Evolutionary conservation across 2,329 filamentous ascomycete species (phyloP), one percentile per base, ranked within the genome.

Genomic region (Cryphonectria parasitica): DNA sequence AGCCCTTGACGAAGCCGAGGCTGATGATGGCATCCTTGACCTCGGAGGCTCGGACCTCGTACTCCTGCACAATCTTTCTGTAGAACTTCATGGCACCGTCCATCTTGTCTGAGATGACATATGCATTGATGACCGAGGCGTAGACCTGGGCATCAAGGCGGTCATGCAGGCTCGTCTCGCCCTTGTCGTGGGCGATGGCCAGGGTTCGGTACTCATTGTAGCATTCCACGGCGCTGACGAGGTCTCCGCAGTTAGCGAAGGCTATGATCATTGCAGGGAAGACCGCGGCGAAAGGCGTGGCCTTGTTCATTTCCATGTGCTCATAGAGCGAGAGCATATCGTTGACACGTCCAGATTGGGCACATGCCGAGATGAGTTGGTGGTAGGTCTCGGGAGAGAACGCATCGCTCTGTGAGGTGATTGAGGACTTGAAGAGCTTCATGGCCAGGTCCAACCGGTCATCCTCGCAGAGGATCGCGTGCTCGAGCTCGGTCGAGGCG

Each of bases 211-310:
- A 98, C 81, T 97, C 93, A 74, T 97, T 95, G 82, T 98, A 99
- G 81, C 94, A 94, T 79, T 97, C 94, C 8, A 98, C 93, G 28
- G 95, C 96, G 75, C 92, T 97, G 76, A 90, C 86, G 61, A 98
- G 83, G 78, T 98, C 94, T 65, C 94, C 92, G 15, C 88, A 88
- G 58, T 88, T 88, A 72, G 93, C 93, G 78, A 97, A 98, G 0
- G 95, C 94, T n/a, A 92, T 90, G 79, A 99, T 98, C 93, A 99
- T 97, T 25, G 91, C 88, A 1, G 94, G 92, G 82, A 97, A 98
- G 67, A 95, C 93, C 62, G 91, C 89, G 7, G 94, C 91, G 71
- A 91, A 90, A 0, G 95, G 93, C 22, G 89, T 87, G 31, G 93
- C 88, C 69, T 90, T 90, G 75, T 88, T 90, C 49, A 87, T 83